Evolutionary conservation across 345 rosid species (phyloP).

Genomic region (Leavenworthia alabamica): DNA sequence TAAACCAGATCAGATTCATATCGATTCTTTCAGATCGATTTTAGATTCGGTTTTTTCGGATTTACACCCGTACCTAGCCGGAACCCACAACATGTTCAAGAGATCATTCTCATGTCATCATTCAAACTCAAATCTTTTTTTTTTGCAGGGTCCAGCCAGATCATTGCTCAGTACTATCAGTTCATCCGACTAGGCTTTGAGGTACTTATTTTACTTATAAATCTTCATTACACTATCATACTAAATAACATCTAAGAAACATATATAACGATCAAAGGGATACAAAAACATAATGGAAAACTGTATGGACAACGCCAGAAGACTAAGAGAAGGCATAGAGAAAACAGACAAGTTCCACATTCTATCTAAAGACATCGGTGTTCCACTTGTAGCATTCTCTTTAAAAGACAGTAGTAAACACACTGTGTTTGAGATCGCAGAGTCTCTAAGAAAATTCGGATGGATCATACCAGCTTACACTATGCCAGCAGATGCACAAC

Average conservation of each 20-base stretch:
- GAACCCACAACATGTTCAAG: too few species aligned
- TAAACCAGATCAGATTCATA: too few species aligned
- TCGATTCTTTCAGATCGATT: too few species aligned
- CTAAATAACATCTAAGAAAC: too few species aligned
- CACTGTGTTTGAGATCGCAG: constrained; percentile 62
- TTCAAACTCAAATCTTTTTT: background rate
- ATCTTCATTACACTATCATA: background rate
- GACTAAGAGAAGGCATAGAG: constrained; percentile 56
- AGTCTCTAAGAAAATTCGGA: constrained; percentile 47
- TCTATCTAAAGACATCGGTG: constrained; percentile 60
- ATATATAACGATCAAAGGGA: constrained; percentile 34
- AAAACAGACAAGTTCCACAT: constrained; percentile 50
- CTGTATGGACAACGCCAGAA: constrained; percentile 47
- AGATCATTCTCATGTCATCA: too few species aligned
- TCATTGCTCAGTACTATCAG: constrained; percentile 85
- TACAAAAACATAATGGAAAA: constrained; percentile 64
- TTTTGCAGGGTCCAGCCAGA: constrained; percentile 63
- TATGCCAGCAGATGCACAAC: constrained; percentile 67
- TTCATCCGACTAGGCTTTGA: constrained; percentile 68
- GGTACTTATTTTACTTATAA: constrained; percentile 25
- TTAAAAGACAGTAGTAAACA: constrained; percentile 50
- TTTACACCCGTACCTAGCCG: too few species aligned
- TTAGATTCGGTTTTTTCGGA: too few species aligned
- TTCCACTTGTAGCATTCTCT: constrained; percentile 69
- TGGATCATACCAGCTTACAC: constrained; percentile 76